phyloP scores from a whole-genome alignment of 2,329 filamentous ascomycete genomes.

The Penicillium sp. region DNA sequence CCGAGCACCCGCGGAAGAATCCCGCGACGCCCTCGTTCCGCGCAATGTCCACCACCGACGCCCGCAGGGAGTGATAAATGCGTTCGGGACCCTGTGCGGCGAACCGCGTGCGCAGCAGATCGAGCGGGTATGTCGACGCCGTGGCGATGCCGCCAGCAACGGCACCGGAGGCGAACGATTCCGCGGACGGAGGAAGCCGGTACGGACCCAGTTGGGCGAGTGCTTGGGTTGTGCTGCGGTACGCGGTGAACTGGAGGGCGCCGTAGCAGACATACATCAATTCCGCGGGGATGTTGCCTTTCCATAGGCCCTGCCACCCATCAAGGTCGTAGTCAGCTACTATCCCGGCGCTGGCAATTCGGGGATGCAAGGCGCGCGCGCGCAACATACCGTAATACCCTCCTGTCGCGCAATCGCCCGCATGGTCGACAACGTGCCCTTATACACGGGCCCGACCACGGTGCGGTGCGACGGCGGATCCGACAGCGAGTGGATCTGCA shows the following conservation, averaged over 20 bases:
- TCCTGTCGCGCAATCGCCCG: slow-evolving; percentile 74
- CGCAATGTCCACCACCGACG: slow-evolving; percentile 69
- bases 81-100: slow-evolving; percentile 83
- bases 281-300: slow-evolving; percentile 95
- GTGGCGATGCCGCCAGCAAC: slow-evolving; percentile 79
- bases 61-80: slow-evolving; percentile 70
- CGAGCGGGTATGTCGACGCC: slow-evolving; percentile 82
- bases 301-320: slow-evolving; percentile 68
- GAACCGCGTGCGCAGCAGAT: slow-evolving; percentile 89
- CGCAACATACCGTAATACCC: slow-evolving; percentile 62
- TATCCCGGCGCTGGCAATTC: too few relatives aligned
- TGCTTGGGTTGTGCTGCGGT: slow-evolving; percentile 69
- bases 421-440: slow-evolving; percentile 73
- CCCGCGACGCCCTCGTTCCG: slow-evolving; percentile 71
- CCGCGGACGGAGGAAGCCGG: slow-evolving; percentile 62
- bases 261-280: slow-evolving; percentile 90
- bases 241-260: slow-evolving; percentile 83
- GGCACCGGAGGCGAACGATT: slow-evolving; percentile 81
- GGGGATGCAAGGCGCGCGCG: neutral
- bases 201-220: slow-evolving; percentile 56
- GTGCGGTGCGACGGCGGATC: slow-evolving; percentile 63
- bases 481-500: slow-evolving; percentile 81
- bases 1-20: slow-evolving; percentile 83
- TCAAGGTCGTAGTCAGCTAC: neutral
- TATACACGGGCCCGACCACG: slow-evolving; percentile 54